Evolutionary conservation across 2,329 filamentous ascomycete species (phyloP).

Genomic region (Paecilomyces sp.): DNA sequence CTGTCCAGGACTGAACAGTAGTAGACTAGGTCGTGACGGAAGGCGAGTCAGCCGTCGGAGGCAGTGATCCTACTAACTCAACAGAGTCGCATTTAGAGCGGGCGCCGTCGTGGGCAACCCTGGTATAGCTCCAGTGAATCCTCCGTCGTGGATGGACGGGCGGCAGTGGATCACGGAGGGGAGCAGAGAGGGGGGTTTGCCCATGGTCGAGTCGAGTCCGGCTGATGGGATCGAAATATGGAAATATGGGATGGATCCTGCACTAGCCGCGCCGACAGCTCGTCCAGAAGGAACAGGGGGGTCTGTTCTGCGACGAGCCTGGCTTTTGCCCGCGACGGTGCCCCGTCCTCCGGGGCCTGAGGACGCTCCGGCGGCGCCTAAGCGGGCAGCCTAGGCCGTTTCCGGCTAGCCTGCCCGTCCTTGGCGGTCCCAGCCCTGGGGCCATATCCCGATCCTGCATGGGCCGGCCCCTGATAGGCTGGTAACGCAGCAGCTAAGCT

Average conservation of each 20-base stretch:
- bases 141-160: not conserved
- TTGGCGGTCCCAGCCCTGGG: not conserved
- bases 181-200: not conserved
- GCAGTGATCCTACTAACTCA: not conserved
- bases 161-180: not conserved
- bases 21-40: not conserved
- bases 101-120: not conserved
- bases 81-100: not conserved
- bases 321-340: not conserved
- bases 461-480: not conserved
- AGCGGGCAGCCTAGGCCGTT: not conserved
- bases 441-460: not conserved
- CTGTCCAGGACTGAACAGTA: too few relatives aligned
- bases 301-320: not conserved
- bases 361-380: not conserved
- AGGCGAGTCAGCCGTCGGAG: not conserved
- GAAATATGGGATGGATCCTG: not conserved
- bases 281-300: not conserved
- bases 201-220: not conserved
- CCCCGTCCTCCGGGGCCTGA: not conserved
- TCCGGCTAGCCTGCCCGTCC: not conserved
- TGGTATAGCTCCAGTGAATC: not conserved
- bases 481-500: not conserved
- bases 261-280: not conserved
- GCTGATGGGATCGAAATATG: not conserved